phyloP scores from a whole-genome alignment of 208 protist species.

The Leishmania tropica region DNA sequence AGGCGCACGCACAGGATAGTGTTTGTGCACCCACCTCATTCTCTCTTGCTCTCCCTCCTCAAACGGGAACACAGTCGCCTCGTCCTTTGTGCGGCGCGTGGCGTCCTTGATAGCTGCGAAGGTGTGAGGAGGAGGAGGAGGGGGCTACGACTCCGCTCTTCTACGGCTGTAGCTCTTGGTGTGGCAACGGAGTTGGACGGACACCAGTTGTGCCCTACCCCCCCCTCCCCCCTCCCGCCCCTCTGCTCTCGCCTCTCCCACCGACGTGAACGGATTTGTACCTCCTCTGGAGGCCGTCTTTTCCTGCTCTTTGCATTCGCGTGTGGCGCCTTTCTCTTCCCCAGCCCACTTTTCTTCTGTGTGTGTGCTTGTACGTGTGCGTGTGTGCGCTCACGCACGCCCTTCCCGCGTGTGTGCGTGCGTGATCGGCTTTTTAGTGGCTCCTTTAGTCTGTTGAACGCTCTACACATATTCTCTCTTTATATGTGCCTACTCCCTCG shows the following conservation, averaged over 20 bases:
- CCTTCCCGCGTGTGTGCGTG: too few relatives aligned
- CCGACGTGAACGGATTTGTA: neutral
- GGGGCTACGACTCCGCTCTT: neutral
- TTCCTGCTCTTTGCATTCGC: too few relatives aligned
- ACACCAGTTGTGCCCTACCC: neutral
- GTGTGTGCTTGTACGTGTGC: too few relatives aligned
- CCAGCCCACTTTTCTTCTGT: too few relatives aligned
- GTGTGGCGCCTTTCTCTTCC: too few relatives aligned
- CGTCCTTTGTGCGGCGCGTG: neutral
- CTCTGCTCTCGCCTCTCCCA: neutral
- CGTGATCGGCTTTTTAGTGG: too few relatives aligned
- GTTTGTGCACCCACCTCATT: neutral
- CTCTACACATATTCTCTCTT: too few relatives aligned
- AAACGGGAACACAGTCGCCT: neutral
- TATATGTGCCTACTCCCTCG: too few relatives aligned
- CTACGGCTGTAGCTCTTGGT: neutral
- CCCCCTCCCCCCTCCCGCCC: neutral
- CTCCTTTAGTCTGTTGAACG: too few relatives aligned
- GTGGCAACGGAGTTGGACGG: neutral
- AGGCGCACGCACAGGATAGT: neutral
- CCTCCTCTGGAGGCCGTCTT: too few relatives aligned
- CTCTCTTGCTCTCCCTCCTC: neutral
- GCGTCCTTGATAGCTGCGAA: neutral
- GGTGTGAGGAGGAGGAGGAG: neutral
- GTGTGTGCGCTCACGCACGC: too few relatives aligned